Conservation (phyloP, 208 protist genomes). For the Acanthamoeba divionensis region DNA sequence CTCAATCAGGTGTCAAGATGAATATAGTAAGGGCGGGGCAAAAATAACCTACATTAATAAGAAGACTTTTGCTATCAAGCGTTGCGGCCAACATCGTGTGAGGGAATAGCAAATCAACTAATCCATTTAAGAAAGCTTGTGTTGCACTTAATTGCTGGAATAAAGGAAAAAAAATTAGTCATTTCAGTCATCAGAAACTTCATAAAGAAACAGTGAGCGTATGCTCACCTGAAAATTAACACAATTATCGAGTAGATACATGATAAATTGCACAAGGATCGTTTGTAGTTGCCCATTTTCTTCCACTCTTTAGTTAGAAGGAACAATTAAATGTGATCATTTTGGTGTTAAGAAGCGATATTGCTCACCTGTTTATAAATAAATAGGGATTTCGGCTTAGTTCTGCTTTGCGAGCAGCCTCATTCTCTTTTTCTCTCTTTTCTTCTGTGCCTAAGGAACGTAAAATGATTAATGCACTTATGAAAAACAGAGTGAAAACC, state of each 20-base stretch:
- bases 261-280: not conserved
- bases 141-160: constrained; percentile 20
- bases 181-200: not conserved
- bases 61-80: not conserved
- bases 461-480: not conserved
- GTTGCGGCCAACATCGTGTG: not conserved
- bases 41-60: constrained; percentile 9
- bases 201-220: not conserved
- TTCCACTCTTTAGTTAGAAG: not conserved
- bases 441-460: not conserved
- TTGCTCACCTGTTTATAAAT: too few relatives aligned
- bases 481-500: not conserved
- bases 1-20: not conserved
- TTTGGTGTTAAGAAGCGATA: too few relatives aligned
- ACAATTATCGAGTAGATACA: constrained; percentile 25
- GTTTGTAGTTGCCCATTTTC: not conserved
- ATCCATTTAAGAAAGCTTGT: not conserved
- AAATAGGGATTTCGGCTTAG: too few relatives aligned
- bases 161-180: not conserved
- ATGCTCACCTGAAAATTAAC: constrained; percentile 10
- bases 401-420: not conserved
- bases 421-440: not conserved
- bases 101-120: constrained; percentile 40
- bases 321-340: too few relatives aligned
- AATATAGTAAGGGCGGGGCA: not conserved